Conservation (phyloP, 2,329 filamentous ascomycete genomes). For the Sporothrix luriei region DNA sequence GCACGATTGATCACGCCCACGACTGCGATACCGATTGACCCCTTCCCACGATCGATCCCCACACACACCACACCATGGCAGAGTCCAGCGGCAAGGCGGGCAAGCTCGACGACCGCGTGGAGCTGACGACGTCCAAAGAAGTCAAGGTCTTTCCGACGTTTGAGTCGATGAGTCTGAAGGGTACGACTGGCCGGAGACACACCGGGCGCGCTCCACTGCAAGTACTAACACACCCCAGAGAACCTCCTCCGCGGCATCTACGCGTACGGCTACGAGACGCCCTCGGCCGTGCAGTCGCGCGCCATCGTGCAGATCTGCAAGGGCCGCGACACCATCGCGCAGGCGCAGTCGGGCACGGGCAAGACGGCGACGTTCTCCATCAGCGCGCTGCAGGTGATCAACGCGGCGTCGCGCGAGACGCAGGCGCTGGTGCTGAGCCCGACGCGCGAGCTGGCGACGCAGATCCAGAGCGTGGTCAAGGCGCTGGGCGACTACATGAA, state of each 20-base stretch:
- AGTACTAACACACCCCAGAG: constrained; percentile 55
- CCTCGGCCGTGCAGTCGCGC: constrained; percentile 94
- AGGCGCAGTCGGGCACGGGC: constrained; percentile 95
- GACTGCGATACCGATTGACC: neutral
- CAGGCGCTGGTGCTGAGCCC: constrained; percentile 95
- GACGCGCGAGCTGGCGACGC: constrained; percentile 92
- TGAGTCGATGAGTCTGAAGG: constrained; percentile 94
- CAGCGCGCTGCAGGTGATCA: constrained; percentile 93
- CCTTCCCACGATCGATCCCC: neutral
- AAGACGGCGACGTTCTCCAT: constrained; percentile 97
- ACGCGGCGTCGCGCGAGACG: constrained; percentile 87
- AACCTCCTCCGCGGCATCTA: constrained; percentile 96
- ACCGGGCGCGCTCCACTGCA: neutral
- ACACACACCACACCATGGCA: constrained; percentile 66
- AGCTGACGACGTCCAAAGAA: constrained; percentile 97
- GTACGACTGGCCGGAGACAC: constrained; percentile 44
- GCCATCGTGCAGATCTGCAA: constrained; percentile 99
- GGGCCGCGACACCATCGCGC: constrained; percentile 96
- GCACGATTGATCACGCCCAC: neutral
- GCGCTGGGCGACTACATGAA: constrained; percentile 99
- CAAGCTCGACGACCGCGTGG: constrained; percentile 87
- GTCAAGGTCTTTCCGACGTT: constrained; percentile 93
- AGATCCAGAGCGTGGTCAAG: constrained; percentile 98
- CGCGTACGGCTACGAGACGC: constrained; percentile 97
- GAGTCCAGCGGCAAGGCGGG: constrained; percentile 65